phyloP scores from a whole-genome alignment of 208 protist species.

The Naegleria lovaniensis region DNA sequence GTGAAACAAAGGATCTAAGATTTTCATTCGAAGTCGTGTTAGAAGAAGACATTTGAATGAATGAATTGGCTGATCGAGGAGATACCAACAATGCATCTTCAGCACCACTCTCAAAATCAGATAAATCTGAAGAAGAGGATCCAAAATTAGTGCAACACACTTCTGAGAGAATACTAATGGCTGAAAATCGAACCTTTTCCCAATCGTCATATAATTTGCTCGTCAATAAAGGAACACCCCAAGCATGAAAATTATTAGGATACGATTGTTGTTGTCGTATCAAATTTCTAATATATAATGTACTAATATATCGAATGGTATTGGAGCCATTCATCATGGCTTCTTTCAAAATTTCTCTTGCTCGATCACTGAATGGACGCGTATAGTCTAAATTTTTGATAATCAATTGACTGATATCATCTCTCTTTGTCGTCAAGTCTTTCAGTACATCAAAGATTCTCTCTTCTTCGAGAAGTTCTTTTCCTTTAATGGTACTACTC shows the following conservation, averaged over 20 bases:
- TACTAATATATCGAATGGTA: slow-evolving; percentile 13
- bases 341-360: slow-evolving; percentile 14
- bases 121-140: background rate
- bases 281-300: background rate
- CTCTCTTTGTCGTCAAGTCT: background rate
- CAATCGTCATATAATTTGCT: background rate
- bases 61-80: background rate
- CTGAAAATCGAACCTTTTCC: background rate
- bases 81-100: background rate
- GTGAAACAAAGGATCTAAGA: background rate
- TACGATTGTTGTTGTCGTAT: background rate
- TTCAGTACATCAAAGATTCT: background rate
- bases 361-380: background rate
- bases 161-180: background rate
- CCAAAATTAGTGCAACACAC: background rate
- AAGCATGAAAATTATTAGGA: background rate
- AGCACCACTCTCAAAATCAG: background rate
- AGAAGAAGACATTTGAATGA: background rate
- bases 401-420: slow-evolving; percentile 20
- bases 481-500: background rate
- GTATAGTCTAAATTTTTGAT: slow-evolving; percentile 19
- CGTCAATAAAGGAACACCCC: background rate
- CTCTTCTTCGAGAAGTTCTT: background rate
- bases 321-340: background rate
- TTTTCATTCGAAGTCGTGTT: background rate